phyloP scores from a whole-genome alignment of 352 stramenopile genomes.

The Phytopythium cucurbitacearum region DNA sequence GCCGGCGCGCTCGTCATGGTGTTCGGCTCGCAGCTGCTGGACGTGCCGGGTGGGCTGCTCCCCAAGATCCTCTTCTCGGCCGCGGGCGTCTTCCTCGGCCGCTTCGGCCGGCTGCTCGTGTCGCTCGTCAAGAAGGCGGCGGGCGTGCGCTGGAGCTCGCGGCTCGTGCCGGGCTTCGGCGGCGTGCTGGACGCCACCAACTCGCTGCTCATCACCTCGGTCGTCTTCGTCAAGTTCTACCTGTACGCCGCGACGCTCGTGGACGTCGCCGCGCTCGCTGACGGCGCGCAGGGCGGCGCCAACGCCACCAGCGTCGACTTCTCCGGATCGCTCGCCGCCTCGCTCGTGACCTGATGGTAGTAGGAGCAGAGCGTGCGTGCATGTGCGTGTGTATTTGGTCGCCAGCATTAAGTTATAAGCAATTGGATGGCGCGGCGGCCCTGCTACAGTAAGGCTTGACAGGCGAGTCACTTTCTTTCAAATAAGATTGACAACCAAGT shows the following conservation, averaged over 20 bases:
- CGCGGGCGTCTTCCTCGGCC: slow-evolving; percentile 82
- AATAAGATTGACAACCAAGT: too few species aligned
- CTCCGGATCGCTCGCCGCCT: slow-evolving; percentile 1
- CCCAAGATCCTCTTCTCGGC: slow-evolving; percentile 72
- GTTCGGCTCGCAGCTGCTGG: slow-evolving; percentile 23
- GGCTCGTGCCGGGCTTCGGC: slow-evolving; percentile 91
- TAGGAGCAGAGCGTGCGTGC: neutral
- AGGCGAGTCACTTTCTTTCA: too few species aligned
- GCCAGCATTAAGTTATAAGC: neutral
- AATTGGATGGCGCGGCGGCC: too few species aligned
- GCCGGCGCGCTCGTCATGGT: slow-evolving; percentile 32
- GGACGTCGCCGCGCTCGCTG: slow-evolving; percentile 25
- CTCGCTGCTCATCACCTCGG: slow-evolving; percentile 84
- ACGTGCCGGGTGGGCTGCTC: slow-evolving; percentile 37
- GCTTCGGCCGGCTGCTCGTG: slow-evolving; percentile 90
- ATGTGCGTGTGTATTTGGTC: neutral
- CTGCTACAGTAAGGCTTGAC: too few species aligned
- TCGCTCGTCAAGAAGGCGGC: slow-evolving; percentile 92
- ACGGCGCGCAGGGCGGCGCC: slow-evolving; percentile 16
- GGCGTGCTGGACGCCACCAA: slow-evolving; percentile 90
- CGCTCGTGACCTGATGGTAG: neutral
- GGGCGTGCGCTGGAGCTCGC: slow-evolving; percentile 89
- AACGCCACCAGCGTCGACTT: slow-evolving; percentile 5
- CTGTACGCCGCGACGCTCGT: slow-evolving; percentile 27
- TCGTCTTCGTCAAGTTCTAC: slow-evolving; percentile 48